These are phyloP conservation scores for Suillus hirtellus DNA, from an alignment of 768 basidiomycete genomes.

Conservation along the genomic window DNA sequence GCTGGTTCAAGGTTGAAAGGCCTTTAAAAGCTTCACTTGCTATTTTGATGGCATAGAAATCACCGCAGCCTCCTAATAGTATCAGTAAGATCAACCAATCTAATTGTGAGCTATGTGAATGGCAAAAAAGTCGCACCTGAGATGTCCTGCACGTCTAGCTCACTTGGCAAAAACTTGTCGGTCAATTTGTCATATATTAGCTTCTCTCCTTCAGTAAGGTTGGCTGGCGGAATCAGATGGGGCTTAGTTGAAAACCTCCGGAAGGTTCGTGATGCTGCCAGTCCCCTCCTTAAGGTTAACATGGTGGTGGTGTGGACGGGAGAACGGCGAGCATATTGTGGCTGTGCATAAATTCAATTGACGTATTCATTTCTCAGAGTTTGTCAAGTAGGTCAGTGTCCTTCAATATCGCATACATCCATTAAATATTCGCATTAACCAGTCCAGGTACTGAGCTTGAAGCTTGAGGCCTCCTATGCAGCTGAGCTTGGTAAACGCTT, in stretches of 20 bases:
- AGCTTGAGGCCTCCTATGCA: conserved; percentile 18
- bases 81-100: conserved; percentile 7
- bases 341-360: conserved; percentile 1
- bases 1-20: conserved; percentile 87
- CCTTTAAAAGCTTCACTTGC: conserved; percentile 85
- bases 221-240: conserved; percentile 23
- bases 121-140: conserved; percentile 63
- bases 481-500: conserved; percentile 19
- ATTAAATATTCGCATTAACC: neutral
- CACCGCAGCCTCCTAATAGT: conserved; percentile 86
- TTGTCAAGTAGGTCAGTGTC: neutral
- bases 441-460: conserved; percentile 5
- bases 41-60: conserved; percentile 92
- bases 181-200: conserved; percentile 72
- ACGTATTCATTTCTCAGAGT: neutral
- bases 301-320: conserved; percentile 22
- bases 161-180: conserved; percentile 73
- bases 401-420: neutral
- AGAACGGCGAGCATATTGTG: neutral
- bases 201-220: conserved; percentile 61
- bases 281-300: conserved; percentile 38
- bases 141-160: conserved; percentile 88
- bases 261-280: conserved; percentile 25
- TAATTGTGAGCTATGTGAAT: neutral
- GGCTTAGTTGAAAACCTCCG: conserved; percentile 34